Evolutionary conservation across 1,139 yeast species (phyloP).

Genomic region (Blastobotrys ciferrii): DNA sequence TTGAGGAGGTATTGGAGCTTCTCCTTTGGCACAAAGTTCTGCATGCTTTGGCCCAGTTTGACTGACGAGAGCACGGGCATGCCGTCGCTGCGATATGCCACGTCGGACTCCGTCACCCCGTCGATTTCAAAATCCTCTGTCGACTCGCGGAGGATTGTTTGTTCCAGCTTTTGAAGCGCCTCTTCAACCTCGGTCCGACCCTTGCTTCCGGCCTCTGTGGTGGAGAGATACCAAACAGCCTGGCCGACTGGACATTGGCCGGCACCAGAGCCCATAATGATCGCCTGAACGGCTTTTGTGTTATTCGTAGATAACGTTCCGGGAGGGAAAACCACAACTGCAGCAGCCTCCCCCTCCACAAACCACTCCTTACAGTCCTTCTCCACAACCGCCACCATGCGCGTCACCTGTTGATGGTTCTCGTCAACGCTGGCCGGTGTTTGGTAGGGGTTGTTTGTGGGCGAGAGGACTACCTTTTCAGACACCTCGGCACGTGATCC

Average conservation of each 20-base stretch:
- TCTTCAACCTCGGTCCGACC: slow-evolving; percentile 78
- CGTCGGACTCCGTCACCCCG: slow-evolving; percentile 56
- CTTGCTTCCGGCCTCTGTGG: slow-evolving; percentile 62
- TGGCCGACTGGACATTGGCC: slow-evolving; percentile 90
- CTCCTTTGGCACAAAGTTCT: slow-evolving; percentile 78
- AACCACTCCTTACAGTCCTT: slow-evolving; percentile 92
- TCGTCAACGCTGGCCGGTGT: slow-evolving; percentile 25
- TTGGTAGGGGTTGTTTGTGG: slow-evolving; percentile 9
- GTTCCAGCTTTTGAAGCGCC: slow-evolving; percentile 78
- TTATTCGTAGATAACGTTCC: slow-evolving; percentile 68
- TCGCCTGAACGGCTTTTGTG: slow-evolving; percentile 72
- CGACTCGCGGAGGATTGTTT: slow-evolving; percentile 75
- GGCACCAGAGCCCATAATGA: slow-evolving; percentile 84
- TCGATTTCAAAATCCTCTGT: slow-evolving; percentile 52
- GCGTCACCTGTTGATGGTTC: slow-evolving; percentile 55
- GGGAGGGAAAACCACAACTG: slow-evolving; percentile 94
- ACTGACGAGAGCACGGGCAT: slow-evolving; percentile 74
- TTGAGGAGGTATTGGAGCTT: slow-evolving; percentile 75
- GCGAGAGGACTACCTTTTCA: slow-evolving; percentile 47
- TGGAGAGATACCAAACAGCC: slow-evolving; percentile 84
- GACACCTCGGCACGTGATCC: slow-evolving; percentile 70
- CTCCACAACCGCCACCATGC: slow-evolving; percentile 79
- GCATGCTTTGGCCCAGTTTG: slow-evolving; percentile 80
- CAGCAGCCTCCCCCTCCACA: slow-evolving; percentile 75
- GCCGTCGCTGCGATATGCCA: slow-evolving; percentile 55